phyloP scores from a whole-genome alignment of 2,329 filamentous ascomycete genomes.

The Didymosphaeria variabile region DNA sequence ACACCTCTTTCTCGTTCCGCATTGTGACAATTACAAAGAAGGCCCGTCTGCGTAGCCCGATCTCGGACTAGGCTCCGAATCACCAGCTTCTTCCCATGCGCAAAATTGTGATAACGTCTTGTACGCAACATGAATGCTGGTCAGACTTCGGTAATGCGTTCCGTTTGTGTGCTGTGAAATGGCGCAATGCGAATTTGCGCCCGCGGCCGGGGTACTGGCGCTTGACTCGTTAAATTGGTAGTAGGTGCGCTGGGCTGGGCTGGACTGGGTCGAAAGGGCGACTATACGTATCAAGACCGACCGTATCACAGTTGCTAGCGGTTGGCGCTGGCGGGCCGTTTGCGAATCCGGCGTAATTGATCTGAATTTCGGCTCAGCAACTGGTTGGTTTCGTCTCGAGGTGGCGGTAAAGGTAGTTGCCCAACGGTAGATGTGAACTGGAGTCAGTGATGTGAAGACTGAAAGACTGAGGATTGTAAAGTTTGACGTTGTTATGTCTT shows the following conservation, averaged over 20 bases:
- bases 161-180: neutral
- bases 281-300: conserved; percentile 5
- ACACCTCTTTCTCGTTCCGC: neutral
- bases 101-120: too few relatives aligned
- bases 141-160: neutral
- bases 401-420: neutral
- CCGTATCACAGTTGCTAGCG: neutral
- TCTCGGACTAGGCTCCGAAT: neutral
- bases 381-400: neutral
- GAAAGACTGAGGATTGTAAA: neutral
- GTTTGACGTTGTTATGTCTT: neutral
- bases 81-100: neutral
- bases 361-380: too few relatives aligned
- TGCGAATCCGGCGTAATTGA: neutral
- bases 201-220: neutral
- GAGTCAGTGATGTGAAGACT: neutral
- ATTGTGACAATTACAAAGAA: neutral
- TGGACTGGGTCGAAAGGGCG: conserved; percentile 3
- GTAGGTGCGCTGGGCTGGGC: neutral
- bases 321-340: conserved; percentile 2
- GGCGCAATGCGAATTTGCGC: neutral
- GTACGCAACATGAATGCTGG: neutral
- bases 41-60: neutral
- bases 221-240: conserved; percentile 4
- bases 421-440: neutral